Percentiles rank a stretch among this genome's conserved stretches.
phyloP scores from a whole-genome alignment of 2,329 filamentous ascomycete genomes.

The Calonectria hongkongensis region DNA sequence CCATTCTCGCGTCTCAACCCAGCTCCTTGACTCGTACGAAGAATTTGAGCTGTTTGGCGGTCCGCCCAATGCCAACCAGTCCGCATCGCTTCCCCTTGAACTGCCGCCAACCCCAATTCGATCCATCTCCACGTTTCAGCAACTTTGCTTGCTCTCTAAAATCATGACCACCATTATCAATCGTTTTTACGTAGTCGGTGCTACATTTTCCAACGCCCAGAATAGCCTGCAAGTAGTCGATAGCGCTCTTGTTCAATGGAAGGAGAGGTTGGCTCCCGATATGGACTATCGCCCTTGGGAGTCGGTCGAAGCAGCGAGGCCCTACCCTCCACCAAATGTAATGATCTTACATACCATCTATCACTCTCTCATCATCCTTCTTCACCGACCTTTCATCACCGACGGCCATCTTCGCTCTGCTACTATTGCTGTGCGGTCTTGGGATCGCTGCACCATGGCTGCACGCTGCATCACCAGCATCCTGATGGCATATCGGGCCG shows the following conservation, averaged over 20 bases:
- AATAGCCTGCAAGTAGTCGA: not conserved
- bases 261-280: not conserved
- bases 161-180: not conserved
- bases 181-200: not conserved
- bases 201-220: not conserved
- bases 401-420: conserved; percentile 43
- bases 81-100: not conserved
- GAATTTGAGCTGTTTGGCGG: not conserved
- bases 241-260: not conserved
- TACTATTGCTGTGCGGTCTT: conserved; percentile 37
- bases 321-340: not conserved
- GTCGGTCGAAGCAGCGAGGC: not conserved
- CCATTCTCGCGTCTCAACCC: not conserved
- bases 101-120: not conserved
- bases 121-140: not conserved
- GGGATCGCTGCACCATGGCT: conserved; percentile 59
- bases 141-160: not conserved
- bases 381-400: conserved; percentile 61
- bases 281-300: not conserved
- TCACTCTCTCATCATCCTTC: conserved; percentile 59
- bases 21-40: not conserved
- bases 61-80: not conserved
- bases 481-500: conserved; percentile 53
- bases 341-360: conserved; percentile 47
- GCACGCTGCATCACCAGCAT: conserved; percentile 61